These are phyloP conservation scores for Golubevia sp. DNA, from an alignment of 1,284 basidiomycete genomes.

Conservation along the genomic window DNA sequence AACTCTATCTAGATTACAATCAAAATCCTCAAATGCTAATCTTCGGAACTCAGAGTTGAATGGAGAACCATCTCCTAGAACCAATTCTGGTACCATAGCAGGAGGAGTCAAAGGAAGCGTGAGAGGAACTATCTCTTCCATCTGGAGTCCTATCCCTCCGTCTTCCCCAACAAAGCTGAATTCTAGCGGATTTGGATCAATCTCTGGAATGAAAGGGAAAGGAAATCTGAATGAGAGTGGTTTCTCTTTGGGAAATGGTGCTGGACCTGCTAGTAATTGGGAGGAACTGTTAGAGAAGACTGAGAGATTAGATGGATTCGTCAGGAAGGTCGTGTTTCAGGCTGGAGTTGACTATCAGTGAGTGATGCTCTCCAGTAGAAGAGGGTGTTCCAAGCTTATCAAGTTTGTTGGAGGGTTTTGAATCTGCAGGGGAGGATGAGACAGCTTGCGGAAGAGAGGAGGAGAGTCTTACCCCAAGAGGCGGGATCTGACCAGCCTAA, in stretches of 20 bases:
- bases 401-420: too few relatives aligned
- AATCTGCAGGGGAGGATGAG: too few relatives aligned
- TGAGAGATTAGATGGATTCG: conserved; percentile 66
- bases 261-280: conserved; percentile 45
- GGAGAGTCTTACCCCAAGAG: too few relatives aligned
- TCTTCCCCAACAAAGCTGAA: background rate
- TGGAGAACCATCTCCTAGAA: too few relatives aligned
- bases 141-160: background rate
- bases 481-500: too few relatives aligned
- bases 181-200: background rate
- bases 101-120: background rate
- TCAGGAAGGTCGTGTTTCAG: conserved; percentile 77
- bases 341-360: conserved; percentile 85
- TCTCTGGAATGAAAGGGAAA: background rate
- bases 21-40: background rate
- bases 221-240: conserved; percentile 1
- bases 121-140: background rate
- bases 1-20: background rate
- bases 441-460: too few relatives aligned
- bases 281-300: conserved; percentile 23
- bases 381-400: too few relatives aligned
- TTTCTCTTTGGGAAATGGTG: conserved; percentile 3
- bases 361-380: too few relatives aligned
- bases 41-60: too few relatives aligned
- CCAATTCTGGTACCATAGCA: too few relatives aligned